Conservation (phyloP, 1,139 yeast species). For the Sugiyamaella novakii region DNA sequence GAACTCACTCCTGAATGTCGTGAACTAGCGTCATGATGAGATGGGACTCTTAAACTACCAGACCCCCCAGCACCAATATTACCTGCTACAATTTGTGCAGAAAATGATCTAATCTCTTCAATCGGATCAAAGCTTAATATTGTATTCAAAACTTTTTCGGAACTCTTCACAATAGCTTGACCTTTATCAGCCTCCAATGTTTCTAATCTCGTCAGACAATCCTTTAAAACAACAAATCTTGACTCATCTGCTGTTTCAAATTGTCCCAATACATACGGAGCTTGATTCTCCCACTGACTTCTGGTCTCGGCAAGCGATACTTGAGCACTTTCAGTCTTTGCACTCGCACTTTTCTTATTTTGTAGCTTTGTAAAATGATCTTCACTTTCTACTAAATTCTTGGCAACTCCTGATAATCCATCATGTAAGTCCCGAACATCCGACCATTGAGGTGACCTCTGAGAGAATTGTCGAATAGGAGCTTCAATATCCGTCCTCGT, state of each 20-base stretch:
- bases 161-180: constrained; percentile 42
- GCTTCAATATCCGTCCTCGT: constrained; percentile 40
- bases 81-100: constrained; percentile 47
- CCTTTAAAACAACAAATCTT: constrained; percentile 68
- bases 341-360: constrained; percentile 23
- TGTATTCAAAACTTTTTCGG: constrained; percentile 68
- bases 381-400: constrained; percentile 30
- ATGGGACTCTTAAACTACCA: not conserved
- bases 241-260: constrained; percentile 73
- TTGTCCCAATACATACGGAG: constrained; percentile 74
- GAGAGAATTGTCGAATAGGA: constrained; percentile 37
- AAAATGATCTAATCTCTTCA: constrained; percentile 59
- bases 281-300: constrained; percentile 68
- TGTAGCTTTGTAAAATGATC: constrained; percentile 29
- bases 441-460: constrained; percentile 35
- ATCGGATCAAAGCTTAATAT: constrained; percentile 62
- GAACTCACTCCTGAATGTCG: constrained; percentile 3
- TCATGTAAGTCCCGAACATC: constrained; percentile 38
- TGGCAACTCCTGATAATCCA: constrained; percentile 36
- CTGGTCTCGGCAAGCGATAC: constrained; percentile 33
- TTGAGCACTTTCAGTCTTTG: constrained; percentile 33
- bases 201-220: constrained; percentile 67
- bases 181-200: constrained; percentile 50
- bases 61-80: constrained; percentile 13
- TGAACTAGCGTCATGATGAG: constrained; percentile 8